Evolutionary conservation across 2,329 filamentous ascomycete genomes (phyloP).

Genomic region (Corniculantispora saksenae): DNA sequence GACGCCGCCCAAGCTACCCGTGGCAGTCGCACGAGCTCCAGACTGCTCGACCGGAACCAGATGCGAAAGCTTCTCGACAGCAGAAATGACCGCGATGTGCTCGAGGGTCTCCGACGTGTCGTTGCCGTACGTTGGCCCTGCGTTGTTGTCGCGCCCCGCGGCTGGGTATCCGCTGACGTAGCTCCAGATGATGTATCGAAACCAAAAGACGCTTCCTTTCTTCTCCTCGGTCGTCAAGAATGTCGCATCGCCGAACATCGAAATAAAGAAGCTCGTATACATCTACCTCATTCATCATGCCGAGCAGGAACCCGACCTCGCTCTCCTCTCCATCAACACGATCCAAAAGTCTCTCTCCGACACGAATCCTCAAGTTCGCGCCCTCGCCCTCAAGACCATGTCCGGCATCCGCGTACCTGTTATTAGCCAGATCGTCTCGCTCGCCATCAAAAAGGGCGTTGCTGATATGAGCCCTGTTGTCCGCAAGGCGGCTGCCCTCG

Average conservation of each 20-base stretch:
- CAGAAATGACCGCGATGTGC: conserved; percentile 85
- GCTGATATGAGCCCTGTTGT: conserved; percentile 95
- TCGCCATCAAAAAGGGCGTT: conserved; percentile 91
- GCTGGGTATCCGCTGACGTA: background rate
- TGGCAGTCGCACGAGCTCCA: conserved; percentile 60
- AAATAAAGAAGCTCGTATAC: conserved; percentile 98
- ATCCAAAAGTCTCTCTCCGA: conserved; percentile 98
- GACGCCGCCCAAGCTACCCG: conserved; percentile 92
- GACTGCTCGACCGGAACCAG: conserved; percentile 73
- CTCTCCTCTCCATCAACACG: conserved; percentile 94
- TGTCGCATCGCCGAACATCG: conserved; percentile 87
- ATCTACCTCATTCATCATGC: conserved; percentile 97
- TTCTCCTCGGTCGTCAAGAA: conserved; percentile 99
- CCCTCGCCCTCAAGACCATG: conserved; percentile 94
- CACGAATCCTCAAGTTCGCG: conserved; percentile 83
- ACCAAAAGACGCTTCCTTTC: conserved; percentile 84
- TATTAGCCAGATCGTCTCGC: conserved; percentile 93
- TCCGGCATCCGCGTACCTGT: conserved; percentile 95
- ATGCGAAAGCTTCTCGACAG: conserved; percentile 95
- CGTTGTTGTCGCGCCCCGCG: conserved; percentile 16
- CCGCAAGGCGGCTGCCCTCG: conserved; percentile 85
- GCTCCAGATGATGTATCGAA: conserved; percentile 86
- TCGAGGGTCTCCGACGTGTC: conserved; percentile 87
- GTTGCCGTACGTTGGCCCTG: conserved; percentile 66
- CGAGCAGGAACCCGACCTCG: conserved; percentile 92